Conservation (phyloP, 2,329 filamentous ascomycete species). For the Cladorrhinum sp. region DNA sequence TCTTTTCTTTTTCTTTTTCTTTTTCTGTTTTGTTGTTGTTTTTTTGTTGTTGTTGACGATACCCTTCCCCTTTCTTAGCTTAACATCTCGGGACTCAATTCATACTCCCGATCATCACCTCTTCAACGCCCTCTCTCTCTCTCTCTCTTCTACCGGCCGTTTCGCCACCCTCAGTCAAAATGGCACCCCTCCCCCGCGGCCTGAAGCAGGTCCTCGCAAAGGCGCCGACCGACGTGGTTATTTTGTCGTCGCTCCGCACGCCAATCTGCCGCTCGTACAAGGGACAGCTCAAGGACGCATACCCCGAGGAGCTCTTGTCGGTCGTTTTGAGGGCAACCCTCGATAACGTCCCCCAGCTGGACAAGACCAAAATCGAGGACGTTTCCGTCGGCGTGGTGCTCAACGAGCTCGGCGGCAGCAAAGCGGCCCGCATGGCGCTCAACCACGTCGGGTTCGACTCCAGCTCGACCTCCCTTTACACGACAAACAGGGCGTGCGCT, state of each 20-base stretch:
- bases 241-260: constrained; percentile 87
- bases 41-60: constrained; percentile 8
- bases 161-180: constrained; percentile 25
- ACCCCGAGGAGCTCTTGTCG: constrained; percentile 84
- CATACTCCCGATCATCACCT: too few relatives aligned
- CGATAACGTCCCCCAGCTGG: constrained; percentile 67
- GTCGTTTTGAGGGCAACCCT: constrained; percentile 65
- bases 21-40: constrained; percentile 4
- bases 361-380: constrained; percentile 69
- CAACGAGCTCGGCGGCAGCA: constrained; percentile 84
- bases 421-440: constrained; percentile 87
- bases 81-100: not conserved
- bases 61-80: constrained; percentile 5
- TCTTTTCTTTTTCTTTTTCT: constrained; percentile 7
- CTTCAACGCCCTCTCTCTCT: not conserved
- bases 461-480: constrained; percentile 72
- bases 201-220: constrained; percentile 75
- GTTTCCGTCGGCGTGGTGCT: constrained; percentile 85
- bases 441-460: constrained; percentile 73
- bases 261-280: constrained; percentile 81
- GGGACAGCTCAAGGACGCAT: constrained; percentile 79
- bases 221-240: constrained; percentile 75
- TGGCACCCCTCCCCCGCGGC: constrained; percentile 57
- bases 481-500: constrained; percentile 83
- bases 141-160: not conserved